Evolutionary conservation across 2,329 filamentous ascomycete genomes (phyloP).

Genomic region (Chaetomium sp.): DNA sequence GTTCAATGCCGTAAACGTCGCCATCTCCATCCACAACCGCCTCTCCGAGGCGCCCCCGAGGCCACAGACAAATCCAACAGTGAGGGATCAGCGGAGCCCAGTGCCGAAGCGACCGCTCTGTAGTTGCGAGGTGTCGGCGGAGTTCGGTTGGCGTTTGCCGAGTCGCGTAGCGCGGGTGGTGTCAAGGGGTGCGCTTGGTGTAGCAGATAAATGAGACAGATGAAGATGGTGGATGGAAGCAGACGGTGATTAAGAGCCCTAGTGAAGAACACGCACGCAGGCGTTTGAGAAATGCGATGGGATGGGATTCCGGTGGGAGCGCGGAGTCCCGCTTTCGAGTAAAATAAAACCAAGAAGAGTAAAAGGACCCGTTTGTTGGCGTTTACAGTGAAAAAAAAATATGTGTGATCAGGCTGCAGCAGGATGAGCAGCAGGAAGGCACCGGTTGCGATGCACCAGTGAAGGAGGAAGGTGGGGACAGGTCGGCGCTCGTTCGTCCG

Average conservation of each 20-base stretch:
- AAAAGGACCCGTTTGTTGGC: not conserved
- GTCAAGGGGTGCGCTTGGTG: slow-evolving; percentile 21
- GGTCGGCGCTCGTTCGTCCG: slow-evolving; percentile 32
- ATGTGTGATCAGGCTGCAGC: slow-evolving; percentile 38
- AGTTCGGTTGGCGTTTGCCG: slow-evolving; percentile 8
- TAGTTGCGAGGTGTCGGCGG: slow-evolving; percentile 8
- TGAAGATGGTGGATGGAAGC: slow-evolving; percentile 24
- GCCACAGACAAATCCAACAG: not conserved
- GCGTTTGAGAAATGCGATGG: not conserved
- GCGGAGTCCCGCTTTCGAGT: slow-evolving; percentile 22
- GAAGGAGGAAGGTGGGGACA: slow-evolving; percentile 28
- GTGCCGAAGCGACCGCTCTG: slow-evolving; percentile 19
- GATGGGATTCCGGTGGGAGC: slow-evolving; percentile 17
- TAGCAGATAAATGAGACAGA: slow-evolving; percentile 31
- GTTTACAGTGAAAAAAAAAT: slow-evolving; percentile 18
- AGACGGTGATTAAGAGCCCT: slow-evolving; percentile 8
- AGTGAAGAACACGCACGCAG: not conserved
- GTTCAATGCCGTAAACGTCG: slow-evolving; percentile 56
- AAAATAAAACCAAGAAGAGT: slow-evolving; percentile 24
- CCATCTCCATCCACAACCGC: slow-evolving; percentile 45
- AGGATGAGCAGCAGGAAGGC: slow-evolving; percentile 26
- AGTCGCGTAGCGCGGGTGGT: slow-evolving; percentile 19
- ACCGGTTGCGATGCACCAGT: slow-evolving; percentile 34
- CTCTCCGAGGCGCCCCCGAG: not conserved
- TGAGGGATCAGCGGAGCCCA: not conserved